Evolutionary conservation across 257 asterid genomes (phyloP), one percentile per base, ranked within the genome.

Genomic region (Solanum chiquidenum): DNA sequence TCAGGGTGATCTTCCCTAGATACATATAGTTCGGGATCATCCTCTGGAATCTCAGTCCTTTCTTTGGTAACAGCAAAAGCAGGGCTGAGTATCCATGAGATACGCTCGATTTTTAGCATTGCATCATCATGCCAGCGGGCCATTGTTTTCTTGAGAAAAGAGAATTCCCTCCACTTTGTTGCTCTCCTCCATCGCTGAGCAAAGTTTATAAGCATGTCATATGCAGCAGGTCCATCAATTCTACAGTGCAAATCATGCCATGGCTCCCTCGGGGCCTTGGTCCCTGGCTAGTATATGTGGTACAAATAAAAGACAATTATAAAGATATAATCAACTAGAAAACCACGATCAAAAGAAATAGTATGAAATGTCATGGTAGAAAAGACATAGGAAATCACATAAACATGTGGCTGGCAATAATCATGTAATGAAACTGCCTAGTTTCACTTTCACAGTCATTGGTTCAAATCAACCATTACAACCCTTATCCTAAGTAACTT

Each of bases 171-270:
- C 98, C 98, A 95, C 93, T 88, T 97, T 79, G 98, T 95, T 86
- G 99, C 94, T 93, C 92, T 95, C 72, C 94, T 93, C 99, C 99
- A 97, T n/a, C 99, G 97, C 88, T 97, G 98, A 83, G 98, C 98
- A 92, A 97, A 97, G 92, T 97, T 97, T 85, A 94, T 83, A 88
- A 97, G 98, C 88, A 97, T 97, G 42, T 97, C 99, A 92, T 95
- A 97, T 88, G 99, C 99, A 90, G 99, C 98, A 44, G 99, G 98
- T 33, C 99, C 99, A 6, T 96, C 99, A 74, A 97, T 89, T 92
- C 91, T 92, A 93, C 97, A 92, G 92, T 97, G 98, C 90, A 97
- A 88, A 88, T 97, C 99, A 93, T 97, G 99, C 98, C 99, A 95
- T 87, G 99, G 98, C 92, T 97, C 90, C 90, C 99, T 93, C 0